These are phyloP conservation scores for Aspergillus puulaauensis DNA, from an alignment of 2,329 filamentous ascomycete genomes.

Conservation along the genomic window DNA sequence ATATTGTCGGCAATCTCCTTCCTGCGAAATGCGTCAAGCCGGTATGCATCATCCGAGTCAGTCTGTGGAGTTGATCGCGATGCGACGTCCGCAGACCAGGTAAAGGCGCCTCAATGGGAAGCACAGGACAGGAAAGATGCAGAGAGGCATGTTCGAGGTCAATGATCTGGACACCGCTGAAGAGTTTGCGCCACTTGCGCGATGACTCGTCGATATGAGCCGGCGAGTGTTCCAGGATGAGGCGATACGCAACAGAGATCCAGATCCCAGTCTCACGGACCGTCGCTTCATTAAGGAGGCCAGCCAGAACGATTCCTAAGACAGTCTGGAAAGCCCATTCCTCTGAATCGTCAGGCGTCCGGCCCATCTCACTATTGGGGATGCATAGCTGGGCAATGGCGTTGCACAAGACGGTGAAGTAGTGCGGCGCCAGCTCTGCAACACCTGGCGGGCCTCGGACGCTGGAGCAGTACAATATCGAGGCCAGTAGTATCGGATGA, in stretches of 20 bases:
- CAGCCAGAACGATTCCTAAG: background rate
- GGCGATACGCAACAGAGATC: constrained; percentile 9
- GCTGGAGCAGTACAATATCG: constrained; percentile 6
- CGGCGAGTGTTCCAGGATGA: constrained; percentile 7
- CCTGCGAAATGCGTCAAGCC: constrained; percentile 3
- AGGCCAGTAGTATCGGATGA: constrained; percentile 3
- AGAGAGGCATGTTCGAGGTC: constrained; percentile 6
- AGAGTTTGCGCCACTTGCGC: constrained; percentile 3
- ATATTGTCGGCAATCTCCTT: background rate
- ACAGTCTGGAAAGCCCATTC: constrained; percentile 8
- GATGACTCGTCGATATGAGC: constrained; percentile 2
- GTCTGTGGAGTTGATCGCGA: constrained; percentile 1
- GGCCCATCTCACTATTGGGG: background rate
- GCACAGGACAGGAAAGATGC: constrained; percentile 5
- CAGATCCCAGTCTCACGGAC: constrained; percentile 7
- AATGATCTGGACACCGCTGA: constrained; percentile 5
- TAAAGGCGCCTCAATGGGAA: background rate
- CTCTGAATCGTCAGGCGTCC: background rate
- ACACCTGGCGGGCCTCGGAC: background rate
- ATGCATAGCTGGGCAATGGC: constrained; percentile 5
- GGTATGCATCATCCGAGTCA: constrained; percentile 8
- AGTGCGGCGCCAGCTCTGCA: background rate
- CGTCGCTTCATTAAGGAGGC: background rate
- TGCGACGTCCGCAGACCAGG: background rate
- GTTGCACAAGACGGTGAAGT: background rate